Base-by-base conservation (phyloP, 129 eudicot species). In the Pulicaria dysenterica region DNA sequence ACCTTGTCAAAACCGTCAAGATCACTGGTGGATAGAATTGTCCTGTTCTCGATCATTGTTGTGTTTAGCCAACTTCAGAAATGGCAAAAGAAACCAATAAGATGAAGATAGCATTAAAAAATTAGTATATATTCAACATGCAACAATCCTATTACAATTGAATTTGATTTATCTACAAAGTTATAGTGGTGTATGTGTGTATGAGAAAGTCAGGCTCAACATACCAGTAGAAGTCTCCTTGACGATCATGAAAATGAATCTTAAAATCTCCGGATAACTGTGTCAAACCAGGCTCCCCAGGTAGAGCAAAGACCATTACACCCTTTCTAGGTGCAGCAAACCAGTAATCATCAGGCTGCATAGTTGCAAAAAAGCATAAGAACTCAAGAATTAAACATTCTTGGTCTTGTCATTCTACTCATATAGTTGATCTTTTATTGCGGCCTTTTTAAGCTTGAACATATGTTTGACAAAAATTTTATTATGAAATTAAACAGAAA, bases 1-100 rank as follows among this genome's bases (percentile, higher is more conserved):
- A 94, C 99, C 99, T 94, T 94, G 76, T 94, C 97, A 69, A 90
- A 94, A 7, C 97, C 96, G 45, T 94, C 99, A 73, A 94, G 95
- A 64, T 90, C 99, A 58, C 69, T 81, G 14, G 97, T 86, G 73
- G 84, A 84, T 24, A 94, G 84, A 41, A 86, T 79, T 60, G 84
- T 90, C 50, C 99, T 85, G 81, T 94, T 90, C 79, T 90, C 99
- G 16, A 77, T 81, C 99, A 94, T 94, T 54, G 98, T 90, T 19
- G 98, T 93, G 79, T 93, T 93, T 61, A 93, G 80, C 96, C 98
- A 93, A 62, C 98, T 77, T 14, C 72, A 77, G 17, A 71, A 42
- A 51, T 83, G 85, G 40, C 42, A 47, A 61, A 36, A 17, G 19
- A 43, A 10, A 14, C 46, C 6, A 34, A 56, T 38, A 36, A 47